Conservation (phyloP, 805 yeast genomes). For the Candida suzukii region DNA sequence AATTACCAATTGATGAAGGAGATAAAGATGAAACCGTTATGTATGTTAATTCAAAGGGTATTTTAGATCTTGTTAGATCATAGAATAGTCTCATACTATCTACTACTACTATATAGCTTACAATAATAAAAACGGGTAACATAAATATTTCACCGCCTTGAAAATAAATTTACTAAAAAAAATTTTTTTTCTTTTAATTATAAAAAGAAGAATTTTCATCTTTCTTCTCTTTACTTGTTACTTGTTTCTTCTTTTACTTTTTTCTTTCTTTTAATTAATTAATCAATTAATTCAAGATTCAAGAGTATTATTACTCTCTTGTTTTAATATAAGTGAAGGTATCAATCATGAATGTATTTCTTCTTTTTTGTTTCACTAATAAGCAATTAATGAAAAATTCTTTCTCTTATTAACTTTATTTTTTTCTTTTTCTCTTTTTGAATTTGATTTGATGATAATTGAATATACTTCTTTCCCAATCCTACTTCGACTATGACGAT, state of each 20-base stretch:
- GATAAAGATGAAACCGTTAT: constrained; percentile 22
- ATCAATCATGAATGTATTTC: neutral
- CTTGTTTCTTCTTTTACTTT: no score
- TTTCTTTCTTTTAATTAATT: no score
- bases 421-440: constrained; percentile 2
- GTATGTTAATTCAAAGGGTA: constrained; percentile 12
- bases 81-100: no score
- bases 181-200: no score
- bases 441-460: constrained; percentile 21
- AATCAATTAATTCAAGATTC: no score
- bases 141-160: neutral
- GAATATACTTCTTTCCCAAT: constrained; percentile 85
- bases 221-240: no score
- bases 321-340: no score
- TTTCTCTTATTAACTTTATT: neutral
- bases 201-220: no score
- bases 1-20: constrained; percentile 14
- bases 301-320: no score
- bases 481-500: constrained; percentile 91
- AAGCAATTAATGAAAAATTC: neutral
- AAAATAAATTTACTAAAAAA: neutral
- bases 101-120: neutral
- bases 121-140: neutral
- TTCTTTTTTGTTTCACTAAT: neutral
- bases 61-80: constrained; percentile 13